Evolutionary conservation across 2,329 filamentous ascomycete genomes (phyloP).

Genomic region (Ophiosphaerella korrae): DNA sequence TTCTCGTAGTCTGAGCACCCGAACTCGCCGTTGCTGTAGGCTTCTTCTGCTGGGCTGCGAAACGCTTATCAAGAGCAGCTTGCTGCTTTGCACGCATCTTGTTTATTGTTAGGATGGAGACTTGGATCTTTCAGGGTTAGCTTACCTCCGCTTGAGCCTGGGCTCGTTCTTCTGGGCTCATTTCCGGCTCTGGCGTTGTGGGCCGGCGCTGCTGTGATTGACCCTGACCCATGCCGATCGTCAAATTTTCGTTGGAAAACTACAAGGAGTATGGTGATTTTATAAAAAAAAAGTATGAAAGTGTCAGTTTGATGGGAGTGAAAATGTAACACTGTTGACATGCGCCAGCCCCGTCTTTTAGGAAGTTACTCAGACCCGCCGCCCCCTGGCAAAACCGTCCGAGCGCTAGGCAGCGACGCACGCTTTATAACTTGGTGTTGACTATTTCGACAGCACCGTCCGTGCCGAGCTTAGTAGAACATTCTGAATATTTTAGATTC

Average conservation of each 20-base stretch:
- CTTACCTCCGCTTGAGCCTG: slow-evolving; percentile 31
- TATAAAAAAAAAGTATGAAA: background rate
- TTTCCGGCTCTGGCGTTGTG: slow-evolving; percentile 24
- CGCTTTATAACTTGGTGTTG: background rate
- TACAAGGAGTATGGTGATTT: background rate
- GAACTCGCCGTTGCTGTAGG: slow-evolving; percentile 6
- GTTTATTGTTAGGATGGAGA: slow-evolving; percentile 3
- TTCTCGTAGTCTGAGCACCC: slow-evolving; percentile 19
- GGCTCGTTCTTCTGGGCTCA: slow-evolving; percentile 30
- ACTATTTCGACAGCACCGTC: too few species aligned
- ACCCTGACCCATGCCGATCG: slow-evolving; percentile 30
- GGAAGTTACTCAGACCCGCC: background rate
- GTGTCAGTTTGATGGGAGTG: too few species aligned
- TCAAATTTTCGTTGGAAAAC: background rate
- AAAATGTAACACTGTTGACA: too few species aligned
- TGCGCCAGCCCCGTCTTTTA: background rate
- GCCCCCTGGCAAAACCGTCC: slow-evolving; percentile 3
- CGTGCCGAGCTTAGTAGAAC: too few species aligned
- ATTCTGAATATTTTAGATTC: too few species aligned
- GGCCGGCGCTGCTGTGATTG: slow-evolving; percentile 24
- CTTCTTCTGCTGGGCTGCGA: slow-evolving; percentile 25
- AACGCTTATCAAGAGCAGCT: slow-evolving; percentile 34
- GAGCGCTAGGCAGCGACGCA: slow-evolving; percentile 5
- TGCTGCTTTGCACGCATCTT: slow-evolving; percentile 42
- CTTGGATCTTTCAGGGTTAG: background rate